Evolutionary conservation across 768 basidiomycete species (phyloP), one percentile per base, ranked within the genome.

Genomic region (Mycena capillaripes): DNA sequence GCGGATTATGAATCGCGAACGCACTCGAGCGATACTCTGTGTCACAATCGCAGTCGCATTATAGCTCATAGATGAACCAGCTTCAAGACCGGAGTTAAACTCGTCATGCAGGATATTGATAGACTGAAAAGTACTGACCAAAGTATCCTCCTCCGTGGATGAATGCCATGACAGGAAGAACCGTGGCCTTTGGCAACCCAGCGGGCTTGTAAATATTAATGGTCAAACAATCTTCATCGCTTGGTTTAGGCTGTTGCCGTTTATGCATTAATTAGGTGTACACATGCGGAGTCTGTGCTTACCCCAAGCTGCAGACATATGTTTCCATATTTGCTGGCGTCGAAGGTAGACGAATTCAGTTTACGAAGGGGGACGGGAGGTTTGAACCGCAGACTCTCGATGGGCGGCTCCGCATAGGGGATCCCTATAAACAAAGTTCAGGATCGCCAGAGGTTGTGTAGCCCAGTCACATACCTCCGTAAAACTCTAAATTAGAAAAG

Each of bases 181-280:
- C 40, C 11, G 34, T 60, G n/a, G 67, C 53, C 2, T 55, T 1
- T 5, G 56, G 25, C 8, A 78, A 0, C 3, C 82, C 82, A 2
- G 79, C 74, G 0, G 89, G 89, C 9, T 82, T 79, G 58, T 82
- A 84, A 32, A 90, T 78, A 75, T 89, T 89, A 55, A 89, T 70
- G 10, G 78, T 84, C 52, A 90, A 78, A 70, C 88, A 89, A 71
- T 89, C 84, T 73, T 90, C 89, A 3, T 82, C 84, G 38, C 79
- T 76, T 11, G 66, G 62, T 21, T 27, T 14, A n/a, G n/a, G n/a
- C 17, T 56, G 40, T 27, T 72, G 25, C 11, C 34, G 16, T 25
- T 5, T 32, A 8, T 21, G 3, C 53, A 29, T 38, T 38, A 38
- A 38, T 38, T 38, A 2, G 7, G 38, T 4, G n/a, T n/a, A n/a